phyloP scores from a whole-genome alignment of 2,329 filamentous ascomycete species.

The Cryphonectria japonica region DNA sequence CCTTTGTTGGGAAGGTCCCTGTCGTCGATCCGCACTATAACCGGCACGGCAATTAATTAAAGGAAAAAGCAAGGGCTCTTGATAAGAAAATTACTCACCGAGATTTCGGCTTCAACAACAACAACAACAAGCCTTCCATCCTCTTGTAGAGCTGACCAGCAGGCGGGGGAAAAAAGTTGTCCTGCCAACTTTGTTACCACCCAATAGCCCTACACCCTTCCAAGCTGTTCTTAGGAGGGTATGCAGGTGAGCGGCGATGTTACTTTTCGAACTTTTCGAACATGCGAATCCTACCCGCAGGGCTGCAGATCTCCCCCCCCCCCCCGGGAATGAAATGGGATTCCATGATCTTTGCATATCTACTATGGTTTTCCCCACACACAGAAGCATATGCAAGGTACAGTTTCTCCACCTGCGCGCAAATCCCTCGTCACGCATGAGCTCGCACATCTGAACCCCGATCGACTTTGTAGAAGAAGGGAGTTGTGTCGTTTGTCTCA shows the following conservation, averaged over 20 bases:
- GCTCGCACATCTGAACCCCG: background rate
- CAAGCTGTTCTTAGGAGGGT: background rate
- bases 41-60: constrained; percentile 1
- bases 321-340: background rate
- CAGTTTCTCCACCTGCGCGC: constrained; percentile 10
- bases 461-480: background rate
- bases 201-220: background rate
- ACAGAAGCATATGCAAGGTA: constrained; percentile 23
- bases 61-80: background rate
- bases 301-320: background rate
- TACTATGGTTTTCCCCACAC: background rate
- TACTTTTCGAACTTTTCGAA: background rate
- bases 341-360: background rate
- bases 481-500: background rate
- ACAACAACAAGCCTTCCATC: background rate
- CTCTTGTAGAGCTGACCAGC: background rate
- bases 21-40: background rate
- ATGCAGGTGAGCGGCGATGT: background rate
- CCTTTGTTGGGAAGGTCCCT: constrained; percentile 12
- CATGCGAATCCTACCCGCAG: background rate
- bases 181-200: background rate
- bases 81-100: constrained; percentile 18
- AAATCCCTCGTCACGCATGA: background rate
- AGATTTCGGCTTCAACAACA: background rate
- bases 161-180: background rate